A percentile compares a stretch with the other conserved stretches of the same genome.
phyloP scores from a whole-genome alignment of 116 monocot species.

The Dioscorea cayenensis region DNA sequence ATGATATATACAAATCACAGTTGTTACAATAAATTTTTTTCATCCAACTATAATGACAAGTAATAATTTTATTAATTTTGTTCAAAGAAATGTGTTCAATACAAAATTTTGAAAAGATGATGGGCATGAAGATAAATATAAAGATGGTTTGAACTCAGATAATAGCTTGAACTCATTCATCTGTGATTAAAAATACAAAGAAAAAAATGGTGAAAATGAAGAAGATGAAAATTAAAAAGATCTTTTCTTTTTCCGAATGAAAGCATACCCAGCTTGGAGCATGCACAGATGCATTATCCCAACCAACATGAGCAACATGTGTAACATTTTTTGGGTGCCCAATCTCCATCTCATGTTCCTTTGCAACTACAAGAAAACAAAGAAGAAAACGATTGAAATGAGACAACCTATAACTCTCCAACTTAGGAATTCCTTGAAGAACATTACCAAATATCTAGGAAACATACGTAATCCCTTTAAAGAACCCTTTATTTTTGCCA shows the following conservation, averaged over 20 bases:
- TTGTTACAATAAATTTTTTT: too few species aligned
- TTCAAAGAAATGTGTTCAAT: too few species aligned
- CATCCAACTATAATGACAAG: too few species aligned
- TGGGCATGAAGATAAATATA: too few species aligned
- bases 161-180: conserved; percentile 56
- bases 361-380: conserved; percentile 32
- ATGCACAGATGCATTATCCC: conserved; percentile 33
- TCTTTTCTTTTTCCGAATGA: too few species aligned
- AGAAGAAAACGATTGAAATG: background rate
- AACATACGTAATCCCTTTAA: conserved; percentile 76
- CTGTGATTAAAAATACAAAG: conserved; percentile 11
- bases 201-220: background rate
- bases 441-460: conserved; percentile 76
- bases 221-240: background rate
- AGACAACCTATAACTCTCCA: background rate
- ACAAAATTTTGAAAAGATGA: too few species aligned
- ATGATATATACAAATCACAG: too few species aligned
- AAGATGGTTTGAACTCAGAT: conserved; percentile 32
- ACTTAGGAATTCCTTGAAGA: background rate
- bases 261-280: conserved; percentile 67
- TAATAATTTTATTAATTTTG: too few species aligned
- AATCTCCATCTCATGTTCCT: conserved; percentile 89
- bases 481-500: conserved; percentile 73
- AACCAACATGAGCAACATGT: conserved; percentile 85
- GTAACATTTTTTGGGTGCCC: conserved; percentile 84